Evolutionary conservation across 805 yeast species (phyloP).

Genomic region (Hanseniaspora singularis): DNA sequence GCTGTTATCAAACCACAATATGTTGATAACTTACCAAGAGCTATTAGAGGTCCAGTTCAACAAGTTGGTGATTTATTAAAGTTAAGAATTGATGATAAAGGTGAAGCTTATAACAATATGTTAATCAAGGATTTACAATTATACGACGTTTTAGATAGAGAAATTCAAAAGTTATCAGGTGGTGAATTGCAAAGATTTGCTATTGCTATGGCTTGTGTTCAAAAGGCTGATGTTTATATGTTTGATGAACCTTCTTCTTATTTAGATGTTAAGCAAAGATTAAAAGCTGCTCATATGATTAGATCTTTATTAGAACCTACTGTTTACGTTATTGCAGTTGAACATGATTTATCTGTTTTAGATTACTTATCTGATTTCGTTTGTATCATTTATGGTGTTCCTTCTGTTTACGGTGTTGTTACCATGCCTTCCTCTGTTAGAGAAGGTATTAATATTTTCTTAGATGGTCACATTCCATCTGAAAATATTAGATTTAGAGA

Average conservation of each 20-base stretch:
- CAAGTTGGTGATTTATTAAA: constrained; percentile 77
- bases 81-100: constrained; percentile 58
- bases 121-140: constrained; percentile 65
- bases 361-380: constrained; percentile 95
- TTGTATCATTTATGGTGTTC: constrained; percentile 94
- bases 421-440: constrained; percentile 93
- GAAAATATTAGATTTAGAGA: constrained; percentile 95
- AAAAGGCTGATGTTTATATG: constrained; percentile 92
- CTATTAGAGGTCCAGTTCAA: constrained; percentile 78
- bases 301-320: constrained; percentile 70
- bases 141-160: constrained; percentile 67
- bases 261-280: constrained; percentile 95
- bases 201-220: constrained; percentile 93
- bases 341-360: constrained; percentile 94
- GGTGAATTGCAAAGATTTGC: constrained; percentile 99
- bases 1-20: constrained; percentile 98
- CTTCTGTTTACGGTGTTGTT: constrained; percentile 97
- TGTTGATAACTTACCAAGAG: constrained; percentile 94
- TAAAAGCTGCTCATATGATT: constrained; percentile 90
- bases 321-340: constrained; percentile 86
- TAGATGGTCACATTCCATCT: constrained; percentile 95
- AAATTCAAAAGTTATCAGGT: constrained; percentile 82
- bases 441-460: constrained; percentile 96
- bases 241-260: constrained; percentile 98
- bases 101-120: constrained; percentile 47